Evolutionary conservation across 2,329 filamentous ascomycete species (phyloP).

Genomic region (Ophiocordyceps robertsii): DNA sequence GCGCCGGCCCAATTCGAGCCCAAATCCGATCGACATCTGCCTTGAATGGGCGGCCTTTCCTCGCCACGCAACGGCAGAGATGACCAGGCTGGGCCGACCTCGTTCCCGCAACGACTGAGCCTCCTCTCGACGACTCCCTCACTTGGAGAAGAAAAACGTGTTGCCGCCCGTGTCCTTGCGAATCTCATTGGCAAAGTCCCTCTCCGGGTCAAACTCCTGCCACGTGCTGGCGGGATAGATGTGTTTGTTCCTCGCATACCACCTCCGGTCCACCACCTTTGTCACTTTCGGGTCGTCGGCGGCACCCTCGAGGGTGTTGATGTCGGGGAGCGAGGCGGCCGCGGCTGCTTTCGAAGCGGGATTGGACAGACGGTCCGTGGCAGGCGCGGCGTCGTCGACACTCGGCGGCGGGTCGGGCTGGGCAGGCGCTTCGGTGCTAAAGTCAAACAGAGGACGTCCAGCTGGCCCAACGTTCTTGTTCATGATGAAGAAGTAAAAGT

Average conservation of each 20-base stretch:
- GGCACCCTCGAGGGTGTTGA: conserved; percentile 56
- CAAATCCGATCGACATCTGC: not conserved
- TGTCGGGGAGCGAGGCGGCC: conserved; percentile 26
- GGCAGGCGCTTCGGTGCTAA: conserved; percentile 37
- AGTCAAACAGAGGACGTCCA: conserved; percentile 64
- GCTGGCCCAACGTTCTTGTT: conserved; percentile 70
- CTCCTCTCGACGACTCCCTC: conserved; percentile 5
- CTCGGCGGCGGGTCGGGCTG: conserved; percentile 3
- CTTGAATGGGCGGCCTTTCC: no score
- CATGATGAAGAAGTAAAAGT: conserved; percentile 93
- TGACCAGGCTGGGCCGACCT: no score
- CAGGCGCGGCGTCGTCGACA: not conserved
- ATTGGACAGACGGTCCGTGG: conserved; percentile 13
- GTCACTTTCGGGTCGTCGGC: conserved; percentile 67
- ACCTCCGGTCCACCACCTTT: conserved; percentile 89
- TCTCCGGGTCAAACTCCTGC: conserved; percentile 87
- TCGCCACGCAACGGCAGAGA: no score
- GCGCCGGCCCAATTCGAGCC: not conserved
- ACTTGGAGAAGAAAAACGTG: conserved; percentile 68
- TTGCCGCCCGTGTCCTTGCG: conserved; percentile 81
- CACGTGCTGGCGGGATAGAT: conserved; percentile 94
- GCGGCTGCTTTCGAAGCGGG: conserved; percentile 23
- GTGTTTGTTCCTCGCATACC: conserved; percentile 97
- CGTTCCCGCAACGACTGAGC: no score
- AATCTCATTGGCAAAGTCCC: conserved; percentile 66